Conservation (phyloP, 495 filamentous ascomycete genomes). For the Usnea hakonensis region DNA sequence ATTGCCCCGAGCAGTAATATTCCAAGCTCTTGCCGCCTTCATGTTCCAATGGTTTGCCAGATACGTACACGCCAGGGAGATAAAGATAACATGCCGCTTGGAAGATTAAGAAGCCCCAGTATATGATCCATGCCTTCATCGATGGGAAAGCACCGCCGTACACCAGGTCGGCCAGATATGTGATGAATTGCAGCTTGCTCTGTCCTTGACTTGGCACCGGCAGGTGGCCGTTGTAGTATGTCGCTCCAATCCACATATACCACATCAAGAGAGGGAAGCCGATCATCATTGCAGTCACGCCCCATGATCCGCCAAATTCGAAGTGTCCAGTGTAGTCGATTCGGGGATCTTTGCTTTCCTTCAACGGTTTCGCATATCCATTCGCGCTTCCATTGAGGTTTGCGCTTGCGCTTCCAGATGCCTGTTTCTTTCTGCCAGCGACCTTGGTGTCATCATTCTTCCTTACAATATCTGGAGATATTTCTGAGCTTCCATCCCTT, state of each 20-base stretch:
- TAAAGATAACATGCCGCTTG: slow-evolving; percentile 74
- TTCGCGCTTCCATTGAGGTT: slow-evolving; percentile 30
- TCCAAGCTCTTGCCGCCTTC: slow-evolving; percentile 71
- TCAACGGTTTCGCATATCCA: slow-evolving; percentile 43
- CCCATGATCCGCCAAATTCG: slow-evolving; percentile 82
- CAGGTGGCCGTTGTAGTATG: slow-evolving; percentile 78
- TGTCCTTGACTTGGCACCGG: slow-evolving; percentile 61
- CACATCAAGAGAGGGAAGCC: slow-evolving; percentile 91
- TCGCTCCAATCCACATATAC: slow-evolving; percentile 97
- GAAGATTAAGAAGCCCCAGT: slow-evolving; percentile 85
- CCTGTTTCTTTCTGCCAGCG: neutral
- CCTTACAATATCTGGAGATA: neutral
- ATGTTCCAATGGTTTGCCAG: slow-evolving; percentile 81
- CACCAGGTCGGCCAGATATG: slow-evolving; percentile 58
- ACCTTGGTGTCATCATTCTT: neutral
- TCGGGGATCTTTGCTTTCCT: slow-evolving; percentile 61
- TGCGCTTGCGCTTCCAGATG: slow-evolving; percentile 2
- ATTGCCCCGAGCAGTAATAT: slow-evolving; percentile 90
- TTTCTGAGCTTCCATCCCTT: slow-evolving; percentile 5
- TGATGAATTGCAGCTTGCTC: slow-evolving; percentile 56
- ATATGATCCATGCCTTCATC: slow-evolving; percentile 75
- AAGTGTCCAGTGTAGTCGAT: slow-evolving; percentile 72
- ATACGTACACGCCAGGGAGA: slow-evolving; percentile 73
- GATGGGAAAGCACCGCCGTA: slow-evolving; percentile 77
- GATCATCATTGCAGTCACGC: slow-evolving; percentile 77